phyloP scores from a whole-genome alignment of 2,329 filamentous ascomycete genomes.

The Diaporthe eres region DNA sequence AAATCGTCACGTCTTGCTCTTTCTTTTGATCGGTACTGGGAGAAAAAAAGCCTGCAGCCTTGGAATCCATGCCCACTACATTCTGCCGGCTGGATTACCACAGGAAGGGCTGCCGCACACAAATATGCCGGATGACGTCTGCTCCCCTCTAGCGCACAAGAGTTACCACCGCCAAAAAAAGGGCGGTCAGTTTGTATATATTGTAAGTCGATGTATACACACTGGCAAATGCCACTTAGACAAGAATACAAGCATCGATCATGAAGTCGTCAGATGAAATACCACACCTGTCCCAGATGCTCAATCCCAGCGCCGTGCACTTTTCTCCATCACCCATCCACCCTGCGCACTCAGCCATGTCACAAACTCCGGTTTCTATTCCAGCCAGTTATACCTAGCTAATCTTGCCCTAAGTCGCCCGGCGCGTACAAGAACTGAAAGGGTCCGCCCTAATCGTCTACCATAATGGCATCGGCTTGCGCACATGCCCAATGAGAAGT shows the following conservation, averaged over 20 bases:
- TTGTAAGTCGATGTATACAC: slow-evolving; percentile 20
- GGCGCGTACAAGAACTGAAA: slow-evolving; percentile 1
- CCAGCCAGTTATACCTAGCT: slow-evolving; percentile 5
- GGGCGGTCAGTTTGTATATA: not conserved
- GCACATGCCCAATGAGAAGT: slow-evolving; percentile 3
- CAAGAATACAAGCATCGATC: slow-evolving; percentile 6
- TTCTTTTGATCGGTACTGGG: not conserved
- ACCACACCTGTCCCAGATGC: not conserved
- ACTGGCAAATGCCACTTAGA: not conserved
- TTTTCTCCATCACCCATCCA: not conserved
- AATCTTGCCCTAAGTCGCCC: slow-evolving; percentile 5
- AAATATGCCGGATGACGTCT: not conserved
- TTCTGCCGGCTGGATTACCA: not conserved
- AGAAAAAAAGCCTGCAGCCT: not conserved
- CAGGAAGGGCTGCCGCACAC: not conserved
- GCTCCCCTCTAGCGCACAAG: not conserved
- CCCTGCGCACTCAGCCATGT: not conserved
- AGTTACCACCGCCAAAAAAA: not conserved
- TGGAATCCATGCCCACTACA: too few species aligned
- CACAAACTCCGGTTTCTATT: slow-evolving; percentile 3
- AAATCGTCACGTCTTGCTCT: not conserved
- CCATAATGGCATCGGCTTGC: not conserved
- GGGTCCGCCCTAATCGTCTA: slow-evolving; percentile 15
- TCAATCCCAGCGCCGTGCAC: slow-evolving; percentile 4
- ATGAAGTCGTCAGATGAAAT: not conserved